Percentiles rank a stretch among this genome's conserved stretches.
These are phyloP conservation scores for Diutina catenulata DNA, from an alignment of 1,139 yeast genomes.

Conservation along the genomic window DNA sequence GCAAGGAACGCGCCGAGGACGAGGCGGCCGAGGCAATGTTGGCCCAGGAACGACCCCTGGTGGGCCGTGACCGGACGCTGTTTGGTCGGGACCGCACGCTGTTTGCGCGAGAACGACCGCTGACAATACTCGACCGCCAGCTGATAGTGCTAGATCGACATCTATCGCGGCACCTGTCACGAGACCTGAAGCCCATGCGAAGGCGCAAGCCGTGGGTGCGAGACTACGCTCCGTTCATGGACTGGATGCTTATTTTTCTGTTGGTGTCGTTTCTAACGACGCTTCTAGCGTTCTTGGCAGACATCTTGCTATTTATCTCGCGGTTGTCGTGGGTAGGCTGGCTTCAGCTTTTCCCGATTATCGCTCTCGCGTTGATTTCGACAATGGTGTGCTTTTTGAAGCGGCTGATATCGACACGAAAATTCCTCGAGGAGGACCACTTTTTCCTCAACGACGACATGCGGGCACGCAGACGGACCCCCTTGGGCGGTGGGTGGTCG, in stretches of 20 bases:
- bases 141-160: no score
- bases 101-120: no score
- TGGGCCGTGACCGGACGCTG: no score
- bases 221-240: slow-evolving; percentile 16
- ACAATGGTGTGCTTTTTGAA: slow-evolving; percentile 31
- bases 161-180: no score
- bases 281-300: slow-evolving; percentile 41
- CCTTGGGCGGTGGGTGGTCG: slow-evolving; percentile 12
- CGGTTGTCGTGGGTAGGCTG: slow-evolving; percentile 45
- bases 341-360: slow-evolving; percentile 29
- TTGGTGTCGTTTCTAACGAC: slow-evolving; percentile 36
- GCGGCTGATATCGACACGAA: slow-evolving; percentile 25
- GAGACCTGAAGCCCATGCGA: neutral
- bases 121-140: no score
- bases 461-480: slow-evolving; percentile 21
- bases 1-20: no score
- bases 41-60: no score
- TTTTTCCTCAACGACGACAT: slow-evolving; percentile 25
- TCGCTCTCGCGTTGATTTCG: slow-evolving; percentile 23
- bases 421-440: slow-evolving; percentile 22
- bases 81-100: no score
- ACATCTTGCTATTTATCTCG: slow-evolving; percentile 39
- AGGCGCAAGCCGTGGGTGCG: neutral
- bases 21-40: no score
- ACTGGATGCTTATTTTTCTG: slow-evolving; percentile 27